phyloP scores from a whole-genome alignment of 2,329 filamentous ascomycete genomes.

The Hypoxylon sp. region DNA sequence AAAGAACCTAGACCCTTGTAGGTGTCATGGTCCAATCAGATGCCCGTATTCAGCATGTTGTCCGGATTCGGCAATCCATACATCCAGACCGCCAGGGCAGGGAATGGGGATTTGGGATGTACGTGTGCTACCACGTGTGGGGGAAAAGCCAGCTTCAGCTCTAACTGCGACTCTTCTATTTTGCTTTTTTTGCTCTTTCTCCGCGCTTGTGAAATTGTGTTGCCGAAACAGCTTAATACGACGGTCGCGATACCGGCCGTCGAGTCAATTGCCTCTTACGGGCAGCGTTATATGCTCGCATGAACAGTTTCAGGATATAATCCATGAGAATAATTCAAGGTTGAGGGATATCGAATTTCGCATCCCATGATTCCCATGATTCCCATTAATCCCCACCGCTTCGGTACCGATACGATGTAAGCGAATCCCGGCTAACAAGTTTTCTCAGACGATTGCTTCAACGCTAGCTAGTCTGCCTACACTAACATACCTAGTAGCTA shows the following conservation, averaged over 20 bases:
- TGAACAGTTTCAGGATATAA: not conserved
- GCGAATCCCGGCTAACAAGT: conserved; percentile 25
- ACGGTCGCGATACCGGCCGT: conserved; percentile 12
- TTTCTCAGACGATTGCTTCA: conserved; percentile 20
- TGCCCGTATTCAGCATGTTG: conserved; percentile 3
- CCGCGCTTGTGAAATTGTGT: conserved; percentile 5
- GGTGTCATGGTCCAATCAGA: conserved; percentile 25
- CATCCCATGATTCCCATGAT: not conserved
- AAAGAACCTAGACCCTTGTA: conserved; percentile 19
- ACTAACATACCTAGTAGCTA: conserved; percentile 10
- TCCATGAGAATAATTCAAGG: not conserved
- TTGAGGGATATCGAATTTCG: not conserved
- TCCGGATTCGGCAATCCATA: conserved; percentile 39
- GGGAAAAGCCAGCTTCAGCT: conserved; percentile 16
- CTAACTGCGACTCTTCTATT: conserved; percentile 10
- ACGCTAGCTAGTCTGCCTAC: conserved; percentile 5
- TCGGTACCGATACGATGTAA: conserved; percentile 35
- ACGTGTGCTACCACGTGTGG: conserved; percentile 33
- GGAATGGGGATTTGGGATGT: conserved; percentile 2
- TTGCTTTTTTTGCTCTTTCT: conserved; percentile 12
- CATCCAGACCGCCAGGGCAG: conserved; percentile 8
- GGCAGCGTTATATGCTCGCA: conserved; percentile 9
- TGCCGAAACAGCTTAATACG: conserved; percentile 7
- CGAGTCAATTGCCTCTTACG: conserved; percentile 14
- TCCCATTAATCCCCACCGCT: conserved; percentile 5